Evolutionary conservation across 495 filamentous ascomycete genomes (phyloP), one percentile per base, ranked within the genome.

Genomic region (Aspergillus hancockii): DNA sequence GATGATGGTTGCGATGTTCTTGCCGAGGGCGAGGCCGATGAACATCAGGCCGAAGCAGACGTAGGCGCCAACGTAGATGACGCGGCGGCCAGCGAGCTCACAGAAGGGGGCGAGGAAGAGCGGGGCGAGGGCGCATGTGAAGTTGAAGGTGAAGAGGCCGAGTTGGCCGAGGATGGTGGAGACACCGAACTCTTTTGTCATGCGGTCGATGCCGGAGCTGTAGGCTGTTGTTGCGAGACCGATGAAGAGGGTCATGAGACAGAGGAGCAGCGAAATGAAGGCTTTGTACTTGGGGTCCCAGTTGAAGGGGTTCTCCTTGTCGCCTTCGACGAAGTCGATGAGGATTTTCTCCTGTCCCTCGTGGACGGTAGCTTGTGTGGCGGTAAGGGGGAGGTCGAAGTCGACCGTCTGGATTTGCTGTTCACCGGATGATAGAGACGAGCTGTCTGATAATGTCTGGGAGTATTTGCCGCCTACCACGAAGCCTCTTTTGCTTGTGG

Each of bases 1-100:
- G 14, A 92, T 67, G 18, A 92, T 82, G 0, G 88, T 91, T 19
- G 70, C 79, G 47, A 89, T 89, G 67, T 91, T 92, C 68, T 84
- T 81, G 19, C 69, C 73, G 1, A 75, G 67, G 0, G 73, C 54
- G 10, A 79, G 68, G 18, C 73, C 76, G 47, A 79, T 77, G 67
- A 79, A 79, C 67, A 72, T 70, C 23, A 79, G 55, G 36, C 58
- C 60, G 59, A 79, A 79, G 63, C 69, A 71, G 50, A 71, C 61
- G 52, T 74, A 77, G 18, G 71, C 59, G 32, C 74, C 72, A 46
- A 70, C 60, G 59, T 77, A 79, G 60, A 79, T 55, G 32, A 79
- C 66, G 21, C 70, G 63, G 21, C 76, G 66, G 38, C 76, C 76
- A 22, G 72, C 72, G 21, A 79, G 61, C 52, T 79, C 76, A 58